Base-by-base conservation (phyloP, 371 early-diverging fungal genomes). In the Funneliformis caledonium region DNA sequence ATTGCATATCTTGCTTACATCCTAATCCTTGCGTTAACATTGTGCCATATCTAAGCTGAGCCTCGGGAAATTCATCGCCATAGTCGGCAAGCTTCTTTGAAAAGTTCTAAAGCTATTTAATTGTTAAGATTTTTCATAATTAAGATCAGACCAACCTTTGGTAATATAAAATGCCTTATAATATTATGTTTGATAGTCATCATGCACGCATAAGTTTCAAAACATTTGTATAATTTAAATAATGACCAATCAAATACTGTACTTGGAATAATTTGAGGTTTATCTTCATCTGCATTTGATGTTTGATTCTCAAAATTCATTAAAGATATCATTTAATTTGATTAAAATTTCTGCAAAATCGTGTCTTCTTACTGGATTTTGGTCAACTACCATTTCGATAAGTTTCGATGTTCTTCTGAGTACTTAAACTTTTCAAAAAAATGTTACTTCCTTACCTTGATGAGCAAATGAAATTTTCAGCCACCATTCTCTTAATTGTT, bases 31-130 rank as follows among this genome's bases (percentile, higher is more conserved):
- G 22, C 37, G 43, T 70, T 70, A 37, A 50, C 12, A 79, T 59
- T 59, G 59, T 72, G 5, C 70, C 80, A 31, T 59, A 56, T 70
- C 60, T 69, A 43, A 70, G 59, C 56, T 70, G 69, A 12, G 72
- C 80, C 43, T 37, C 52, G n/a, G 26, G 56, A 16, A 52, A 19
- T 11, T 56, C 12, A 50, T 70, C 50, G 5, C 47, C 60, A 70
- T 79, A 59, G 45, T 59, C 22, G 4, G 80, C 80, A 26, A 61
- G 26, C 50, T 59, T 7, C 33, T 31, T 43, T 45, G 60, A 60
- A 79, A 61, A 70, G 60, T 33, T 59, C 22, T 14, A 31, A 48
- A 3, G 72, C 33, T n/a, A 43, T 26, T 61, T n/a, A 19, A 19
- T 70, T 37, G 56, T 48, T 68, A 37, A 37, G 3, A 37, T 60